A percentile compares a stretch with the other conserved stretches of the same genome.
phyloP scores from a whole-genome alignment of 331 rosid species.

The Stylosanthes scabra region DNA sequence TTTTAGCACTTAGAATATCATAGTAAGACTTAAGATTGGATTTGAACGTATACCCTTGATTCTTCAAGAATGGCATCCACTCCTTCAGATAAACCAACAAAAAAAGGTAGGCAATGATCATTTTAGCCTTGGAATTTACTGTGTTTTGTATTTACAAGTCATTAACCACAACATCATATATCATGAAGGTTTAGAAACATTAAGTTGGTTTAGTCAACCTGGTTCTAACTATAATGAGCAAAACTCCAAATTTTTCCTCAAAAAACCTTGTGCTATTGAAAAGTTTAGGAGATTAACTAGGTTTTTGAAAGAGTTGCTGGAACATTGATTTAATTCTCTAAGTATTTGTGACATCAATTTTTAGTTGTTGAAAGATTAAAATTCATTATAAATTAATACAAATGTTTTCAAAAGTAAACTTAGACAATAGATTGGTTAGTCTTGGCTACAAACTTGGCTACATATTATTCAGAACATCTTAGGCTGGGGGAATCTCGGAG shows the following conservation, averaged over 20 bases:
- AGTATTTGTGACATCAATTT: no score
- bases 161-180: background rate
- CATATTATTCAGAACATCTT: no score
- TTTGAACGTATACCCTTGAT: conserved; percentile 37
- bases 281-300: no score
- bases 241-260: no score
- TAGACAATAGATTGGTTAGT: background rate
- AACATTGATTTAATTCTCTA: no score
- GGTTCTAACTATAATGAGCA: background rate
- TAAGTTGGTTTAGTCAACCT: background rate
- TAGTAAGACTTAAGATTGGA: conserved; percentile 32
- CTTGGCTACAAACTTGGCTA: no score
- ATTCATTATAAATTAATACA: no score
- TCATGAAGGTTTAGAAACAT: background rate
- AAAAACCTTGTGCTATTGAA: no score
- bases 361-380: no score
- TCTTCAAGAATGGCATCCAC: conserved; percentile 46
- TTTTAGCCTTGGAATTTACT: no score
- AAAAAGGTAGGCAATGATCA: no score
- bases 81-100: conserved; percentile 37
- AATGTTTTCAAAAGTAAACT: background rate
- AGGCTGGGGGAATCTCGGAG: background rate
- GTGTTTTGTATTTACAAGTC: background rate
- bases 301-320: no score
- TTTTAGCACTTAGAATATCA: conserved; percentile 27